These are phyloP conservation scores for Yamadazyma epiphylla DNA, from an alignment of 1,139 yeast genomes.

Conservation along the genomic window DNA sequence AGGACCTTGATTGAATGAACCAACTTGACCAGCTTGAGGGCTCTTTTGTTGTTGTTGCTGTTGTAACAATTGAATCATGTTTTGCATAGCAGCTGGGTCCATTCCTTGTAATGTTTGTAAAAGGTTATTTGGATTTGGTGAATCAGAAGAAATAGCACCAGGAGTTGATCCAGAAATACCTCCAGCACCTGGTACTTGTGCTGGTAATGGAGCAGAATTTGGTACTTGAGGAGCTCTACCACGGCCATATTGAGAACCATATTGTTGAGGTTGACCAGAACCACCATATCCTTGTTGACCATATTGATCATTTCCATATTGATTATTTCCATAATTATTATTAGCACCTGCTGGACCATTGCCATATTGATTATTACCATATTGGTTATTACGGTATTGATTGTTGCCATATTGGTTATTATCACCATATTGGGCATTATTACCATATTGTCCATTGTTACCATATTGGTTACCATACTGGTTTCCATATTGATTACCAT, in stretches of 20 bases:
- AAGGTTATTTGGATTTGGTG: slow-evolving; percentile 12
- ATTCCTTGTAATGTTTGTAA: slow-evolving; percentile 41
- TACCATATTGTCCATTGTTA: slow-evolving; percentile 4
- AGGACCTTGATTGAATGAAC: no score
- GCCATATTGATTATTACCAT: slow-evolving; percentile 6
- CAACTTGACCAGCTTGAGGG: no score
- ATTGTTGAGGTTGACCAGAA: neutral
- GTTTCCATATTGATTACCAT: slow-evolving; percentile 1
- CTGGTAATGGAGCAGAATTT: slow-evolving; percentile 4
- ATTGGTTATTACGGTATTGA: slow-evolving; percentile 4
- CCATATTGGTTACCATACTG: slow-evolving; percentile 1
- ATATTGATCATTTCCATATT: slow-evolving; percentile 7
- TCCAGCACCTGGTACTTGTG: slow-evolving; percentile 1
- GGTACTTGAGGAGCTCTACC: slow-evolving; percentile 3
- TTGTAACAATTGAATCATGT: slow-evolving; percentile 38
- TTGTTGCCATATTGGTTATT: slow-evolving; percentile 2
- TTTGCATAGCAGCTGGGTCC: slow-evolving; percentile 52
- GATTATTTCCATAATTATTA: slow-evolving; percentile 3
- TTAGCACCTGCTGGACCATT: slow-evolving; percentile 3
- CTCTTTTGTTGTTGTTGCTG: slow-evolving; percentile 11
- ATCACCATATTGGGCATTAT: slow-evolving; percentile 6
- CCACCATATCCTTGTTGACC: slow-evolving; percentile 1
- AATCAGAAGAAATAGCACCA: no score
- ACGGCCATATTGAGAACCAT: slow-evolving; percentile 5
- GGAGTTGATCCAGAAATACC: no score